These are phyloP conservation scores for Euphorbia peplus DNA, from an alignment of 345 rosid species.

Conservation along the genomic window DNA sequence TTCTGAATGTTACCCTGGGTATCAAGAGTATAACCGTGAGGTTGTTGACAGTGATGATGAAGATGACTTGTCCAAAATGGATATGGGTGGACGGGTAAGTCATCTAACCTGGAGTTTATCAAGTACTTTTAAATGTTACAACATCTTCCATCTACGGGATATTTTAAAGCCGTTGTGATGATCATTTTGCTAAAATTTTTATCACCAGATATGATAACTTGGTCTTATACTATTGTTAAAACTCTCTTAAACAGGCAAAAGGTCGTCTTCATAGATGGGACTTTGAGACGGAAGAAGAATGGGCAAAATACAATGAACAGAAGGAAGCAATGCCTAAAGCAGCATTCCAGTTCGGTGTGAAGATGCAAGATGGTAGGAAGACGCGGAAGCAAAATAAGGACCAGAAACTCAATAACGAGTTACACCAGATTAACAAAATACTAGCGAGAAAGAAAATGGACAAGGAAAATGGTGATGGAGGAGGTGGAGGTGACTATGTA, in stretches of 20 bases:
- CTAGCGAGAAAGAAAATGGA: slow-evolving; percentile 86
- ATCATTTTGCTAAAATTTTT: not conserved
- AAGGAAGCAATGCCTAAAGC: slow-evolving; percentile 99
- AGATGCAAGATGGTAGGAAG: slow-evolving; percentile 98
- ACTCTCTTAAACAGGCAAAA: slow-evolving; percentile 60
- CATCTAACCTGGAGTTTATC: not conserved
- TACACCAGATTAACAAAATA: slow-evolving; percentile 87
- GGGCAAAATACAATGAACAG: slow-evolving; percentile 96
- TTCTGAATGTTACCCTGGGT: slow-evolving; percentile 99
- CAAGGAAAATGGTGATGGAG: slow-evolving; percentile 57
- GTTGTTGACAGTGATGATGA: slow-evolving; percentile 90
- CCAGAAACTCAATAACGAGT: slow-evolving; percentile 87
- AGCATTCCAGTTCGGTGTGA: slow-evolving; percentile 96
- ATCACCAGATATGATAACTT: not conserved
- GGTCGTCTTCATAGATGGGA: slow-evolving; percentile 98
- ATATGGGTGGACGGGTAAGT: slow-evolving; percentile 96
- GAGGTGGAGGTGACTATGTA: slow-evolving; percentile 25
- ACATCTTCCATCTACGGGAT: not conserved
- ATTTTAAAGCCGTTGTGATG: not conserved
- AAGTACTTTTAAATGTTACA: not conserved
- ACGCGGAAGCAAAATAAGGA: slow-evolving; percentile 93
- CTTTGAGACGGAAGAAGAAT: slow-evolving; percentile 97
- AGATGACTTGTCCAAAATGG: slow-evolving; percentile 93
- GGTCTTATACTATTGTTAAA: slow-evolving; percentile 2
- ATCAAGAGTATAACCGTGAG: slow-evolving; percentile 95